These are phyloP conservation scores for Pythium aquatile DNA, from an alignment of 352 stramenopile species.

Conservation along the genomic window DNA sequence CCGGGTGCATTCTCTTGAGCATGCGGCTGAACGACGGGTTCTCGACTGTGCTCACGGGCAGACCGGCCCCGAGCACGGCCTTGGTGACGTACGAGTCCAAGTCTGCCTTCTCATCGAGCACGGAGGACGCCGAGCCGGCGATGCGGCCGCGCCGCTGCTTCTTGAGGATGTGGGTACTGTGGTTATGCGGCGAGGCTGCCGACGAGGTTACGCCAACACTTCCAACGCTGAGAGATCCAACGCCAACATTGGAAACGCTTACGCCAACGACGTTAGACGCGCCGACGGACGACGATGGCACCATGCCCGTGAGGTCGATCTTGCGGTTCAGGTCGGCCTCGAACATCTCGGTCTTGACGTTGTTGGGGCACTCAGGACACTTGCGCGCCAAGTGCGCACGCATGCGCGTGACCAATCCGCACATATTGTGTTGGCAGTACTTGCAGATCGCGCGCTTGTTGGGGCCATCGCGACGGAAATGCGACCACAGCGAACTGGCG, in stretches of 20 bases:
- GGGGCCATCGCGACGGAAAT: conserved; percentile 57
- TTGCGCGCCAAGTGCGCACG: conserved; percentile 57
- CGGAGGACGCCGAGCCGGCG: conserved; percentile 10
- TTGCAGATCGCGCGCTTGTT: conserved; percentile 72
- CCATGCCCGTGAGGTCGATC: conserved; percentile 28
- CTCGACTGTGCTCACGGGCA: conserved; percentile 59
- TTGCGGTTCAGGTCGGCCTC: conserved; percentile 42
- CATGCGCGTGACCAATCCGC: conserved; percentile 65
- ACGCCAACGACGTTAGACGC: neutral
- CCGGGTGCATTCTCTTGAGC: conserved; percentile 54
- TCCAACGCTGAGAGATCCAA: conserved; percentile 2
- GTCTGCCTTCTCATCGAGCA: conserved; percentile 51
- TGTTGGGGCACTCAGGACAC: conserved; percentile 46
- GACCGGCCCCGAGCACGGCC: conserved; percentile 49
- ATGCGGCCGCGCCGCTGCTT: conserved; percentile 30
- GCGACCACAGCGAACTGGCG: conserved; percentile 49
- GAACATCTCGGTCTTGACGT: conserved; percentile 52
- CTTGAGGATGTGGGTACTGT: conserved; percentile 23
- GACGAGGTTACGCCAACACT: conserved; percentile 2
- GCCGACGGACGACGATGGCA: conserved; percentile 5
- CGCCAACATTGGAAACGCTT: neutral
- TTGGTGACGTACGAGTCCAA: conserved; percentile 58
- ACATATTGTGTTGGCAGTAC: conserved; percentile 80
- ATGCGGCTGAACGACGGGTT: conserved; percentile 58
- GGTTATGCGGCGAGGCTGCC: conserved; percentile 7